A percentile compares a stretch with the other conserved stretches of the same genome.
phyloP scores from a whole-genome alignment of 257 asterid genomes.

The Nicotiana tomentosiformis region DNA sequence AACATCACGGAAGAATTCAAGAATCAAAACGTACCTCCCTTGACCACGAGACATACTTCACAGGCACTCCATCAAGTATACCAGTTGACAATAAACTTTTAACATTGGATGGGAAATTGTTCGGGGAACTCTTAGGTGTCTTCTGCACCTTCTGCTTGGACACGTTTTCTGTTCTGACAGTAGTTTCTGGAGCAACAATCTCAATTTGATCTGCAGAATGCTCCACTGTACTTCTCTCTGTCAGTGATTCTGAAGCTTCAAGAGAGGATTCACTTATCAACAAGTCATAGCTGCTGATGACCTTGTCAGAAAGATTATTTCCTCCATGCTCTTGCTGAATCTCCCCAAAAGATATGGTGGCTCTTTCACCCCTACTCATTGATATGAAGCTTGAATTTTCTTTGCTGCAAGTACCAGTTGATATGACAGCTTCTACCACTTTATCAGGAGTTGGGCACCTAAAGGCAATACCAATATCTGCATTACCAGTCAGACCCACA shows the following conservation, averaged over 20 bases:
- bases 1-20: not conserved
- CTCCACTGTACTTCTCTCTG: conserved; percentile 22
- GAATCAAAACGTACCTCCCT: conserved; percentile 51
- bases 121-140: conserved; percentile 31
- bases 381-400: conserved; percentile 39
- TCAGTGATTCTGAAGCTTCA: conserved; percentile 28
- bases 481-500: conserved; percentile 22
- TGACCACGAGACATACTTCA: conserved; percentile 86
- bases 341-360: conserved; percentile 45
- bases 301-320: conserved; percentile 31
- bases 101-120: conserved; percentile 68
- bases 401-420: conserved; percentile 22
- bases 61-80: conserved; percentile 81
- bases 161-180: not conserved
- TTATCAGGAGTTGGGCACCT: conserved; percentile 12
- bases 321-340: conserved; percentile 15
- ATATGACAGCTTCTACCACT: conserved; percentile 27
- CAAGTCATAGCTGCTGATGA: conserved; percentile 31
- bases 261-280: conserved; percentile 35
- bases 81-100: conserved; percentile 72
- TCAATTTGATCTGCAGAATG: conserved; percentile 18
- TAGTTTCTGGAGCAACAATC: conserved; percentile 26
- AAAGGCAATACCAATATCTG: conserved; percentile 17
- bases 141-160: conserved; percentile 43
- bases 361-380: conserved; percentile 35